Conservation (phyloP, 2,329 filamentous ascomycete species). For the Aureobasidium subglaciale region DNA sequence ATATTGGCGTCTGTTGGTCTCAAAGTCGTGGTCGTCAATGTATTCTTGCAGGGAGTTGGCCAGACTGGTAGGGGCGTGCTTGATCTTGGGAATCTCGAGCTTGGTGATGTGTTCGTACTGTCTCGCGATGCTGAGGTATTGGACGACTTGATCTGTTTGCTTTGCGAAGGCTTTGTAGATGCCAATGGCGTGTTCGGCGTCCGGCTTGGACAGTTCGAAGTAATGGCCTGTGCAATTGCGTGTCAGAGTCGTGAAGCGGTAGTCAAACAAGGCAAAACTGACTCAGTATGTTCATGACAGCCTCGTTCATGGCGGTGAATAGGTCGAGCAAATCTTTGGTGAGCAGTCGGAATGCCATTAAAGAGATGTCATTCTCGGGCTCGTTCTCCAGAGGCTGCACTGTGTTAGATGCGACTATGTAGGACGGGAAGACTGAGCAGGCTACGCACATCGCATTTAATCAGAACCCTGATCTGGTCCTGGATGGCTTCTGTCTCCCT, state of each 20-base stretch:
- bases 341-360: constrained; percentile 85
- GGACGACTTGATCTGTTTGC: constrained; percentile 87
- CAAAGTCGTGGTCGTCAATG: constrained; percentile 88
- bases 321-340: constrained; percentile 83
- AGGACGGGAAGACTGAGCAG: not conserved
- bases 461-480: constrained; percentile 72
- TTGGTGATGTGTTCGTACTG: constrained; percentile 88
- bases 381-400: constrained; percentile 74
- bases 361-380: constrained; percentile 90
- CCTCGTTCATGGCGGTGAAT: constrained; percentile 94
- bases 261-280: constrained; percentile 28
- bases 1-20: constrained; percentile 86
- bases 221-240: constrained; percentile 65
- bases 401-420: not conserved
- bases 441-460: constrained; percentile 76
- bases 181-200: constrained; percentile 82
- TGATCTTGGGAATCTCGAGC: constrained; percentile 91
- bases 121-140: constrained; percentile 78
- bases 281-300: constrained; percentile 94
- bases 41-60: constrained; percentile 90
- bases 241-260: constrained; percentile 14
- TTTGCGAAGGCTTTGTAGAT: constrained; percentile 90
- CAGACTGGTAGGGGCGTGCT: constrained; percentile 90
- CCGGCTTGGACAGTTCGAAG: constrained; percentile 93
- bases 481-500: constrained; percentile 89